Percentiles rank a stretch among this genome's conserved stretches.
These are phyloP conservation scores for Nadsonia fulvescens DNA, from an alignment of 805 yeast genomes.

Conservation along the genomic window DNA sequence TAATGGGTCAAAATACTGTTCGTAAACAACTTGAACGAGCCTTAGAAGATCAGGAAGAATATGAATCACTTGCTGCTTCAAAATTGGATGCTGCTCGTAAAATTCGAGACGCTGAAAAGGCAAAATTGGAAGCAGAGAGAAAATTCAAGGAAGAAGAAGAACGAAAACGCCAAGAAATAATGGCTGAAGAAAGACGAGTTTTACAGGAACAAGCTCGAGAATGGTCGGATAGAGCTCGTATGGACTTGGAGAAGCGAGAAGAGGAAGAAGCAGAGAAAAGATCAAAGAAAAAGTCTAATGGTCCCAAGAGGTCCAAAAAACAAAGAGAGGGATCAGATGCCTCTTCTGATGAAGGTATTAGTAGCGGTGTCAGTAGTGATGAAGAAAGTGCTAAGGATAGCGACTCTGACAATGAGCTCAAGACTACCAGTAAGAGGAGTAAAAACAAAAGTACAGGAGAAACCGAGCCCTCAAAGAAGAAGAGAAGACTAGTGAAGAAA, in stretches of 20 bases:
- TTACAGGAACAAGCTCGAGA: constrained; percentile 18
- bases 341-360: too few relatives aligned
- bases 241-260: constrained; percentile 19
- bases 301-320: constrained; percentile 7
- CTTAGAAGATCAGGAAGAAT: constrained; percentile 52
- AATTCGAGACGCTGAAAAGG: constrained; percentile 28
- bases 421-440: constrained; percentile 11
- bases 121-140: constrained; percentile 16
- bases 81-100: constrained; percentile 62
- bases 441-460: constrained; percentile 8
- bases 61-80: constrained; percentile 35
- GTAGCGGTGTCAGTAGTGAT: constrained; percentile 11
- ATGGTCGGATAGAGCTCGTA: constrained; percentile 25
- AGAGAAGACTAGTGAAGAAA: constrained; percentile 11
- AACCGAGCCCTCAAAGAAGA: constrained; percentile 7
- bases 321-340: constrained; percentile 15
- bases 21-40: constrained; percentile 52
- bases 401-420: constrained; percentile 7
- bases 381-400: constrained; percentile 10
- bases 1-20: constrained; percentile 63
- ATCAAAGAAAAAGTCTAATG: constrained; percentile 7
- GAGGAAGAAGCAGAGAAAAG: constrained; percentile 10
- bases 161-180: constrained; percentile 12
- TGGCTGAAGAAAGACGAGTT: constrained; percentile 16
- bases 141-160: constrained; percentile 12